Percentiles rank a stretch among this genome's conserved stretches.
Evolutionary conservation across 768 basidiomycete species (phyloP).

Genomic region (Macrolepiota fuliginosa): DNA sequence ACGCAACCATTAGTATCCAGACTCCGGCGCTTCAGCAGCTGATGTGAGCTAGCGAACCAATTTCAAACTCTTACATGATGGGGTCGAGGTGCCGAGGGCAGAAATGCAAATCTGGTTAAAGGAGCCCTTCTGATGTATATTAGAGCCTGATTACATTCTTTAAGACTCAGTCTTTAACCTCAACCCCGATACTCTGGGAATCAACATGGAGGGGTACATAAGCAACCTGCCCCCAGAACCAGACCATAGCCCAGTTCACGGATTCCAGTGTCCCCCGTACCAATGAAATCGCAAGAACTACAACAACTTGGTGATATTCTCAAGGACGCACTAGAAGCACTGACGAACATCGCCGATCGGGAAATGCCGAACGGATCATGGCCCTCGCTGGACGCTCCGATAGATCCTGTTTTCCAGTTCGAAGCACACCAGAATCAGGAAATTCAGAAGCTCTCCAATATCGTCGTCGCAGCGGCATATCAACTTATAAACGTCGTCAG

Average conservation of each 20-base stretch:
- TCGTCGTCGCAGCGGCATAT: constrained; percentile 10
- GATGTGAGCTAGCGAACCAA: too few species aligned
- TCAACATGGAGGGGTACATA: too few species aligned
- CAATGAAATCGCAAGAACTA: background rate
- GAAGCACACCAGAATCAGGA: constrained; percentile 3
- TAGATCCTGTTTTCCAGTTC: background rate
- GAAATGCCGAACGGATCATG: constrained; percentile 3
- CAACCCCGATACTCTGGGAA: too few species aligned
- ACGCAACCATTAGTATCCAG: too few species aligned
- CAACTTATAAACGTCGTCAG: constrained; percentile 8
- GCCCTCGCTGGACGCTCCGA: constrained; percentile 4
- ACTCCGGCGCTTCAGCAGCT: too few species aligned
- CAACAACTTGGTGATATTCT: constrained; percentile 3
- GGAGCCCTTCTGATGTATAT: too few species aligned
- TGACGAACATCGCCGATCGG: background rate
- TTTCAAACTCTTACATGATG: too few species aligned
- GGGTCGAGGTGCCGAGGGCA: too few species aligned
- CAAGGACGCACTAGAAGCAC: background rate
- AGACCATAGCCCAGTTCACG: background rate
- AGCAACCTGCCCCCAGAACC: too few species aligned
- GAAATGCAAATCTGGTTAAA: too few species aligned
- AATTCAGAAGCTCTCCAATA: constrained; percentile 3
- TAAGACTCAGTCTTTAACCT: too few species aligned
- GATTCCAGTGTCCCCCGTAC: background rate
- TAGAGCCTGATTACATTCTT: too few species aligned